A percentile compares a stretch with the other conserved stretches of the same genome.
Evolutionary conservation across 345 rosid genomes (phyloP).

Genomic region (Pseudoturritis turrita): DNA sequence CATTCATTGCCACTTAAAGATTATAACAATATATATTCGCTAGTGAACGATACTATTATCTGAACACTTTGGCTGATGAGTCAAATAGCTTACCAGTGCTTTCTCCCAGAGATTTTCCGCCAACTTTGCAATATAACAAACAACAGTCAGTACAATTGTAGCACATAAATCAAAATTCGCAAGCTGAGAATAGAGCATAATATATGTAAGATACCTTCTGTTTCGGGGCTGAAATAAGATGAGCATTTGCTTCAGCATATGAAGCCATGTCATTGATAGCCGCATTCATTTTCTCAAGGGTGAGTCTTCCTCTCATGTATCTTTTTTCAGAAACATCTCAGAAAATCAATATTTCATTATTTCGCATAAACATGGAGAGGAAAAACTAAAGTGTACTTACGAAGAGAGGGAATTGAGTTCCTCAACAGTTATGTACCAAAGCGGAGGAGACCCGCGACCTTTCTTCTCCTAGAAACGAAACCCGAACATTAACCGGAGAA

Average conservation of each 20-base stretch:
- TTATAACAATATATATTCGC: no score
- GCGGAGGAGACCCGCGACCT: conserved; percentile 61
- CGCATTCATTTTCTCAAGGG: conserved; percentile 87
- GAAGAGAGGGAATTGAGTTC: conserved; percentile 71
- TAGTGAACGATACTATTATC: background rate
- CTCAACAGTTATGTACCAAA: conserved; percentile 64
- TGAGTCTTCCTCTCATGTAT: conserved; percentile 97
- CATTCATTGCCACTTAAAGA: no score
- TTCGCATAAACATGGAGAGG: background rate
- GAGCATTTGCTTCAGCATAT: conserved; percentile 76
- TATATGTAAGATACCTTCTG: conserved; percentile 52
- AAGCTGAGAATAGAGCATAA: background rate
- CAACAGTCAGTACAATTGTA: background rate
- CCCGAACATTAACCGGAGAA: background rate
- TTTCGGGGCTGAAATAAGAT: conserved; percentile 75
- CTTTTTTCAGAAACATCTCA: conserved; percentile 31
- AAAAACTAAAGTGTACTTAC: conserved; percentile 41
- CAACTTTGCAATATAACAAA: conserved; percentile 43
- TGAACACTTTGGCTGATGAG: background rate
- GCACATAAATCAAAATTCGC: background rate
- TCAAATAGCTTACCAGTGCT: conserved; percentile 61
- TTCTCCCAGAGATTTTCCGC: conserved; percentile 88
- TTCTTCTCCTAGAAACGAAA: conserved; percentile 65
- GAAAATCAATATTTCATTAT: background rate
- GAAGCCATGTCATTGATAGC: conserved; percentile 83